Conservation (phyloP, 2,329 filamentous ascomycete genomes). For the Pseudopithomyces maydicus region DNA sequence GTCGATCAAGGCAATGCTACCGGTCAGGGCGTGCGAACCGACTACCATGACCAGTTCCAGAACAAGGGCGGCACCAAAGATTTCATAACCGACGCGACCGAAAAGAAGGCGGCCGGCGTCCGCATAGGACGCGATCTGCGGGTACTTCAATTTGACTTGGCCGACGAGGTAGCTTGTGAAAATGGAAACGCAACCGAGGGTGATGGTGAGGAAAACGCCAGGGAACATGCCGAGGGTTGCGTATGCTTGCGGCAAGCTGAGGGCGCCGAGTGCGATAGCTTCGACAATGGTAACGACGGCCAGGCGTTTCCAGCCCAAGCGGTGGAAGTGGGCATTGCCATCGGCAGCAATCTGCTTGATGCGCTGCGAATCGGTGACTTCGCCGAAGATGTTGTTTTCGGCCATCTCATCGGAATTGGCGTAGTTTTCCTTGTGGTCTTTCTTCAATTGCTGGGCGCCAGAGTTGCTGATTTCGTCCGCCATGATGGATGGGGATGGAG, state of each 20-base stretch:
- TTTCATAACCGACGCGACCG: slow-evolving; percentile 54
- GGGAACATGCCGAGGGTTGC: slow-evolving; percentile 53
- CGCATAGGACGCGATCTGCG: slow-evolving; percentile 68
- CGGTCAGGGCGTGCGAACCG: slow-evolving; percentile 72
- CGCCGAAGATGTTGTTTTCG: background rate
- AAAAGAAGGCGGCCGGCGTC: slow-evolving; percentile 69
- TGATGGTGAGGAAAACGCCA: slow-evolving; percentile 50
- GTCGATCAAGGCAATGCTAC: slow-evolving; percentile 69
- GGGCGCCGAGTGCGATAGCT: slow-evolving; percentile 54
- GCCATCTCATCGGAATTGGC: slow-evolving; percentile 2
- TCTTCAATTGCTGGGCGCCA: background rate
- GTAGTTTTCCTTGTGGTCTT: background rate
- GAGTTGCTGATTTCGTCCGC: slow-evolving; percentile 4
- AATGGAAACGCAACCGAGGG: slow-evolving; percentile 61
- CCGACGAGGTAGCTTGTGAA: slow-evolving; percentile 67
- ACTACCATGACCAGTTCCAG: slow-evolving; percentile 61
- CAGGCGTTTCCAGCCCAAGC: slow-evolving; percentile 57
- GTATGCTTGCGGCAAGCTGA: slow-evolving; percentile 52
- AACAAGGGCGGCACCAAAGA: slow-evolving; percentile 63
- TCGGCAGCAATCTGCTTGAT: background rate
- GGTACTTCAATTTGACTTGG: slow-evolving; percentile 63
- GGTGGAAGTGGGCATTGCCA: slow-evolving; percentile 35
- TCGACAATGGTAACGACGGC: slow-evolving; percentile 57
- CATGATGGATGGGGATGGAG: background rate
- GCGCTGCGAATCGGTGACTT: slow-evolving; percentile 1